Base-by-base conservation (phyloP, 2,329 filamentous ascomycete genomes). In the Aureobasidium sp. region DNA sequence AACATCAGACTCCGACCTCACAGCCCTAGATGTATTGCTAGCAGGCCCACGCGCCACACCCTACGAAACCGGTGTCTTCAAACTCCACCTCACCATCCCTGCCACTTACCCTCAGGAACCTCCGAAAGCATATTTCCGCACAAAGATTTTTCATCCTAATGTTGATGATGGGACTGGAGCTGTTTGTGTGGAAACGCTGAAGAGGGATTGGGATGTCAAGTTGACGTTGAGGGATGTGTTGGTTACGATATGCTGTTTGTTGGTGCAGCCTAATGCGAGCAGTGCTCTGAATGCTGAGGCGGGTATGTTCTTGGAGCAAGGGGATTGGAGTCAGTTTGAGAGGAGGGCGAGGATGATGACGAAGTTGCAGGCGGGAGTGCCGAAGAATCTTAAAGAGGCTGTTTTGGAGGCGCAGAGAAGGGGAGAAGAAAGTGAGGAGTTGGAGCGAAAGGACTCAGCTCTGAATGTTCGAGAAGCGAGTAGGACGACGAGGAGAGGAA, bases 131-230 rank as follows among this genome's bases (percentile, higher is more conserved):
- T 77, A 78, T 36, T 86, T 87, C 68, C 78, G 78, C 59, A 86
- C 84, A 3, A 77, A 79, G 6, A 82, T 86, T 65, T 87, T 83
- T 78, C 84, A 87, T 66, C 84, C 84, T 0, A 87, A 87, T 67
- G 81, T 87, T 54, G 84, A 86, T 64, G 82, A 85, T 58, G 74
- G 76, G n/a, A 82, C 81, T 0, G 84, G 84, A 5, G 80, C 80
- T 0, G 82, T 87, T 3, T 87, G 84, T 64, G 82, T 87, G 3
- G 84, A 86, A 72, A 86, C 84, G 2, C 68, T 87, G 48, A 87
- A 86, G 73, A 76, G 82, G 50, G 84, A 86, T 67, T 87, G 84
- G 84, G 79, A 82, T 62, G 73, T 77, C 13, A 80, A 75, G 32
- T 71, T 86, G 64, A 85, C 82, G 30, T 68, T 87, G 55, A 74